A percentile compares a stretch with the other conserved stretches of the same genome.
phyloP scores from a whole-genome alignment of 352 stramenopile genomes.

The Blastocystis sp. region DNA sequence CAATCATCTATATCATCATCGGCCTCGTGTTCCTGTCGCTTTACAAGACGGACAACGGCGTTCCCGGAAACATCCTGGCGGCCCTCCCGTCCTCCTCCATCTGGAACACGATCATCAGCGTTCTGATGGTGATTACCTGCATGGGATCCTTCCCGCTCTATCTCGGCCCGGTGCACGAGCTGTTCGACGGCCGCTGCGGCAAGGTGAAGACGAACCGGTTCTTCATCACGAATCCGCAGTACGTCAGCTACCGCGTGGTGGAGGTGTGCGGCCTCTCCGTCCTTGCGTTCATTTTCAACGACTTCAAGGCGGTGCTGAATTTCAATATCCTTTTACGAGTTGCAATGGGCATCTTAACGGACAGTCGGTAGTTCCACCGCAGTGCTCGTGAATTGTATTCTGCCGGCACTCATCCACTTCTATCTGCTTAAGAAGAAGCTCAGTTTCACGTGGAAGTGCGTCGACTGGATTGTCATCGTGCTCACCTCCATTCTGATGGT shows the following conservation, averaged over 20 bases:
- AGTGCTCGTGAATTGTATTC: conserved; percentile 43
- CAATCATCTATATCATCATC: conserved; percentile 10
- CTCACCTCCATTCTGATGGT: conserved; percentile 44
- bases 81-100: conserved; percentile 5
- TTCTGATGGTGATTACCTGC: conserved; percentile 56
- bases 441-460: conserved; percentile 1
- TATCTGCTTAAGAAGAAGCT: conserved; percentile 12
- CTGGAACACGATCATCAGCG: conserved; percentile 46
- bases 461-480: conserved; percentile 14
- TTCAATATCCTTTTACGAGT: conserved; percentile 61
- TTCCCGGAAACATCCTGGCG: conserved; percentile 48
- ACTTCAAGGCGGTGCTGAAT: conserved; percentile 59
- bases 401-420: conserved; percentile 52
- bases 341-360: neutral
- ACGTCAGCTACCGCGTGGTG: neutral
- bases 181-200: conserved; percentile 21
- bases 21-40: neutral
- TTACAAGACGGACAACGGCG: neutral
- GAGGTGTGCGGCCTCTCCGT: conserved; percentile 33
- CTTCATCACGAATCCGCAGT: conserved; percentile 27
- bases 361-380: conserved; percentile 54
- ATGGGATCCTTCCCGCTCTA: conserved; percentile 62
- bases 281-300: conserved; percentile 33
- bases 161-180: conserved; percentile 39
- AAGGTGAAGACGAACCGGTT: neutral